Base-by-base conservation (phyloP, 176 grass and related monocot species). In the Oryza nivara region DNA sequence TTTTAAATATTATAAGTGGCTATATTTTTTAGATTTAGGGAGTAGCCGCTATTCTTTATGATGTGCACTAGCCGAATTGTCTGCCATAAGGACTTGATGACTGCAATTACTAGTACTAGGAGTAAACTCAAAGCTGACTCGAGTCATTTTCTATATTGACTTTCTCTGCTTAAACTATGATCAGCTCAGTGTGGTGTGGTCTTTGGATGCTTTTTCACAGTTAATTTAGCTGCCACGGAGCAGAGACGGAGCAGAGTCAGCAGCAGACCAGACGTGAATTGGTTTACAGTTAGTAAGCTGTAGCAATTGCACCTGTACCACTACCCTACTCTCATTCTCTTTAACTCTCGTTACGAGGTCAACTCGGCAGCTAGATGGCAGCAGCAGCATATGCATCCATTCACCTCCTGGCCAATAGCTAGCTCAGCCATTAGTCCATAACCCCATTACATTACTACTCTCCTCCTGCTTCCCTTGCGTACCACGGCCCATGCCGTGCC, bases 271-370 rank as follows among this genome's bases (percentile, higher is more conserved):
- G 67, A 15, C 65, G 36, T 77, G 72, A 20, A 71, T 70, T 47
- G 61, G 69, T 67, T 35, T 74, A 63, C 71, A 85, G 82, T 82
- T 84, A 44, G 43, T 44, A 89, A 81, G 72, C 78, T 81, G 83
- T 14, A 7, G 56, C 35, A 70, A 47, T 4, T 25, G 56, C 68
- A 67, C 43, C 71, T 41, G 51, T 65, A 74, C 41, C 76, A 25
- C 47, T 11, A 61, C n/a, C 15, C 45, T 44, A 44, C 70, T 0
- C 61, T 47, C 61, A 30, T 40, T 72, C 77, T 65, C 30, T 58
- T 58, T 81, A 45, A 81, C 70, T 81, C 17, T 81, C 17, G 22
- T 75, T 81, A 47, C 35, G 36, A 81, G 78, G 85, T 87, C 85
- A 87, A 87, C 85, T 45, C 77, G 54, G 54, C 19, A 25, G 41